Evolutionary conservation across 331 rosid species (phyloP).

Genomic region (Rhamnella rubrinervis): DNA sequence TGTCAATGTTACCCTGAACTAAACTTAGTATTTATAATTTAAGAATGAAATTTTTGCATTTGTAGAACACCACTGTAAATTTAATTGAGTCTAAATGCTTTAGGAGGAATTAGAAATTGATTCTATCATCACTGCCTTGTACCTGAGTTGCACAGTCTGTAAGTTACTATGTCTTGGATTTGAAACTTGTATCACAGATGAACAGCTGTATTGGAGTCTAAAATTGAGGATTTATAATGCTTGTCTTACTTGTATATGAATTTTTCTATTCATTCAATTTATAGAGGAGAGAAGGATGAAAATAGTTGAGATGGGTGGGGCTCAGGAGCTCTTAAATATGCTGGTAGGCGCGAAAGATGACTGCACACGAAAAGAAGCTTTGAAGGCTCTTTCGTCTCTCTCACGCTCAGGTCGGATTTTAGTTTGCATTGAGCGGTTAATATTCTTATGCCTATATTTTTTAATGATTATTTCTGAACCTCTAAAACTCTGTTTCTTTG

Average conservation of each 20-base stretch:
- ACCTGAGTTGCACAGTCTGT: not conserved
- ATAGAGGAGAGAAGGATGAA: conserved; percentile 80
- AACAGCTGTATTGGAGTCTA: not conserved
- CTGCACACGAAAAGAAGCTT: conserved; percentile 79
- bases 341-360: conserved; percentile 73
- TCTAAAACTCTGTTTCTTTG: not conserved
- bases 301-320: conserved; percentile 84
- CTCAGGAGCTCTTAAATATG: conserved; percentile 70
- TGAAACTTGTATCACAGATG: not conserved
- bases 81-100: too few species aligned
- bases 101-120: not conserved
- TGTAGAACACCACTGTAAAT: too few species aligned
- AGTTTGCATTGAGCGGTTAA: conserved; percentile 1
- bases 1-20: too few species aligned
- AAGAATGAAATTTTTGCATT: too few species aligned
- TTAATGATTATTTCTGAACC: not conserved
- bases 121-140: not conserved
- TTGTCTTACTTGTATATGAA: not conserved
- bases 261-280: conserved; percentile 19
- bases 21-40: too few species aligned
- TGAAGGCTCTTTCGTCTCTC: conserved; percentile 73
- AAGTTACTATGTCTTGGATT: not conserved
- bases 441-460: not conserved
- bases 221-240: not conserved
- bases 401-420: conserved; percentile 65